phyloP scores from a whole-genome alignment of 1,284 basidiomycete genomes.

The Ceratobasidium sp. region DNA sequence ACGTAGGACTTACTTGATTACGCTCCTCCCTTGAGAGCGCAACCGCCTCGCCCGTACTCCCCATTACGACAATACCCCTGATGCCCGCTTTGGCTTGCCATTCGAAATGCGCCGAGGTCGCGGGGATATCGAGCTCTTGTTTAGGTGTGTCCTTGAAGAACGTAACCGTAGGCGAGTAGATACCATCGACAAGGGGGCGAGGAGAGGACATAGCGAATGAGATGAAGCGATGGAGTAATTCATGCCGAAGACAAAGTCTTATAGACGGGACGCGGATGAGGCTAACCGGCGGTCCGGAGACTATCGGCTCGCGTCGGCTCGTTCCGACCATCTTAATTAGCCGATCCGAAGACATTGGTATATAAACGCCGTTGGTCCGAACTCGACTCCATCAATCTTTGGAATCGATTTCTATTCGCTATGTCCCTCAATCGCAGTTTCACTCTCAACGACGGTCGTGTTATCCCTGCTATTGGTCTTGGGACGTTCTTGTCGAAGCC shows the following conservation, averaged over 20 bases:
- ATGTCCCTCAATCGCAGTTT: constrained; percentile 38
- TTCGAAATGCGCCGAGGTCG: constrained; percentile 54
- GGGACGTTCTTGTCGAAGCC: constrained; percentile 54
- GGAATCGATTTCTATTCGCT: neutral
- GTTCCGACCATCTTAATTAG: neutral
- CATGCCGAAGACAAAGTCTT: neutral
- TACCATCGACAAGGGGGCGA: constrained; percentile 50
- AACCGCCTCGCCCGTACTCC: constrained; percentile 57
- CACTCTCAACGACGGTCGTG: constrained; percentile 56
- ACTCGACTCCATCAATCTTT: too few species aligned
- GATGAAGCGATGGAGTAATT: neutral
- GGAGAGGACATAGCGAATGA: constrained; percentile 5
- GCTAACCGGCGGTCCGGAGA: too few species aligned
- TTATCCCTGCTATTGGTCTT: constrained; percentile 53
- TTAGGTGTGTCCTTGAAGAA: constrained; percentile 55
- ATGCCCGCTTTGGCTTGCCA: constrained; percentile 52
- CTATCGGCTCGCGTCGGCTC: constrained; percentile 1
- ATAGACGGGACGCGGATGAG: neutral
- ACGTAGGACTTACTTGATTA: constrained; percentile 47
- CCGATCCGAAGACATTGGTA: neutral
- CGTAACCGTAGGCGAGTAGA: constrained; percentile 56
- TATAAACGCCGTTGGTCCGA: neutral
- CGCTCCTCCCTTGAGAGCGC: constrained; percentile 54
- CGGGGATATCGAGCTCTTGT: constrained; percentile 55
- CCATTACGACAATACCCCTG: constrained; percentile 55